Percentiles rank a stretch among this genome's conserved stretches.
These are phyloP conservation scores for Ogataea chonburiensis DNA, from an alignment of 805 yeast genomes.

Conservation along the genomic window DNA sequence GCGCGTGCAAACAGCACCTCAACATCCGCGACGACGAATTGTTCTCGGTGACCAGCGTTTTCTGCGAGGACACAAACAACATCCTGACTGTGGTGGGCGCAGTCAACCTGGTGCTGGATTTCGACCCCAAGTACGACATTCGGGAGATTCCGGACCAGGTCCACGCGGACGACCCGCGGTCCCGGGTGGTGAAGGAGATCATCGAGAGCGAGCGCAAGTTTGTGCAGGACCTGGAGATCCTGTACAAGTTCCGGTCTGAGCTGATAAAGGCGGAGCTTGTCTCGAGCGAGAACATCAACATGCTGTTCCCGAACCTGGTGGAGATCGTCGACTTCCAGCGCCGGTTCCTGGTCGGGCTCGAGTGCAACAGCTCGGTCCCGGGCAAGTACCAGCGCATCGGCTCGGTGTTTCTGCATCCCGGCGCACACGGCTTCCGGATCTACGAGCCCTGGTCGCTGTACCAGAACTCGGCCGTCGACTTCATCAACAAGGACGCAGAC, in stretches of 20 bases:
- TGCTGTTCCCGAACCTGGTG: constrained; percentile 78
- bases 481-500: constrained; percentile 62
- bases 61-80: constrained; percentile 77
- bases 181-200: constrained; percentile 80
- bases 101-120: constrained; percentile 46
- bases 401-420: constrained; percentile 80
- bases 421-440: constrained; percentile 72
- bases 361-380: constrained; percentile 78
- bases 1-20: constrained; percentile 78
- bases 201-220: constrained; percentile 89
- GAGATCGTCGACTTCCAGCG: constrained; percentile 91
- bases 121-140: constrained; percentile 14
- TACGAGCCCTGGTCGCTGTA: constrained; percentile 95
- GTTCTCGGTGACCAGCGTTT: constrained; percentile 88
- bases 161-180: constrained; percentile 52
- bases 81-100: constrained; percentile 72
- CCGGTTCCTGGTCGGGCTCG: constrained; percentile 82
- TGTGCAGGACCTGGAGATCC: constrained; percentile 83
- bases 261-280: constrained; percentile 63
- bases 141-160: constrained; percentile 25
- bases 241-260: constrained; percentile 66
- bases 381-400: constrained; percentile 82
- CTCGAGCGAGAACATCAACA: constrained; percentile 75
- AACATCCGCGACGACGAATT: constrained; percentile 75
- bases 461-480: constrained; percentile 81